Base-by-base conservation (phyloP, 2,329 filamentous ascomycete species). In the Acrodontium crateriforme region DNA sequence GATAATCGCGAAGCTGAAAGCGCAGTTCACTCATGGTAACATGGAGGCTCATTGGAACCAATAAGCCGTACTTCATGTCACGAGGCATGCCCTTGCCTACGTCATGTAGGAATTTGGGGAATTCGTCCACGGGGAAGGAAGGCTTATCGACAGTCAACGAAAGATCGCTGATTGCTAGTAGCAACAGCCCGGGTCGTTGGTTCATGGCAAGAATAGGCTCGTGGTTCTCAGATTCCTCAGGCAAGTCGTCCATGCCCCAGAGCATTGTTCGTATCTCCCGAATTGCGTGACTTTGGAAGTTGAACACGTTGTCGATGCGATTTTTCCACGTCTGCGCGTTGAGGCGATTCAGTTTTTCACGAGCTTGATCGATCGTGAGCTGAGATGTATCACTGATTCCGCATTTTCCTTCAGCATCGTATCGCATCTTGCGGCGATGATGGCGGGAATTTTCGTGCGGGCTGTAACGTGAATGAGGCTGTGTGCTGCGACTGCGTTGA, bases 61-160 rank as follows among this genome's bases (percentile, higher is more conserved):
- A 66, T 12, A 98, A 63, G 7, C 83, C 75, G 51, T 95, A 98
- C 46, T 87, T 65, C 70, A 84, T 98, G 45, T 91, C 77, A 37
- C 73, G 67, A 1, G 89, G 89, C 73, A 98, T 91, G 1, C 89
- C 89, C 58, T 98, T 98, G n/a, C 89, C 89, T 32, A 95, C 76
- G 25, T 73, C 71, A 48, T 94, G 70, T 15, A 98, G 61, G 49
- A 92, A 98, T 10, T 78, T 70, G 0, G 87, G 80, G 30, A 87
- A 72, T 9, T 93, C 75, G 3, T 71, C 65, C 34, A 92, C 61
- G 0, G 84, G 78, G 49, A 98, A 98, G 0, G 81, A 87, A 1
- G 89, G 89, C 51, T 93, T 94, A 54, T 95, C 89, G 34, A 98
- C 65, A 17, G 74, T 63, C 30, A 98, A 66, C 38, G 87, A 78